These are phyloP conservation scores for Boletales sp. DNA, from an alignment of 768 basidiomycete species.

Conservation along the genomic window DNA sequence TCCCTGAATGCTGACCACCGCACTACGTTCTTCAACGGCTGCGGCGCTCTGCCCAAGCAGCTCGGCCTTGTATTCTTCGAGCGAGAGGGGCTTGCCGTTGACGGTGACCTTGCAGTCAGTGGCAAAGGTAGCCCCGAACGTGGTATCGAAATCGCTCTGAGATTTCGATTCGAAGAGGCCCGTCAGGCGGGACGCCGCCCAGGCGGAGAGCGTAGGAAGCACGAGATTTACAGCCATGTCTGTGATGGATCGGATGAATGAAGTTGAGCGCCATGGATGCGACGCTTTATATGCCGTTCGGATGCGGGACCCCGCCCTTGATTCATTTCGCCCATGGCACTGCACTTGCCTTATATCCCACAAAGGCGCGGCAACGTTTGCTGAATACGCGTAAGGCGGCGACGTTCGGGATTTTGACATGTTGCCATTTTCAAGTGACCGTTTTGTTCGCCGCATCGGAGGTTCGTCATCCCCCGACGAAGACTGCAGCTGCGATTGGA, in stretches of 20 bases:
- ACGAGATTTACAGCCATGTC: slow-evolving; percentile 30
- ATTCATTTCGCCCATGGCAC: not conserved
- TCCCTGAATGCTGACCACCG: slow-evolving; percentile 24
- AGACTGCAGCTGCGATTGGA: not conserved
- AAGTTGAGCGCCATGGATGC: not conserved
- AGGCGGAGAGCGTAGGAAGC: slow-evolving; percentile 40
- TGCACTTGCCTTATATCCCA: too few species aligned
- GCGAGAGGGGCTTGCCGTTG: slow-evolving; percentile 39
- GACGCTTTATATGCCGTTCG: slow-evolving; percentile 10
- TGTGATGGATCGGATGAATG: too few species aligned
- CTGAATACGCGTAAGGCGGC: too few species aligned
- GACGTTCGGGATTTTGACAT: slow-evolving; percentile 5
- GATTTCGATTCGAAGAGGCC: slow-evolving; percentile 39
- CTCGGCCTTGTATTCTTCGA: slow-evolving; percentile 38
- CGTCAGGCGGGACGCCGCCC: slow-evolving; percentile 38
- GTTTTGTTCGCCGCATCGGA: not conserved
- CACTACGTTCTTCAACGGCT: slow-evolving; percentile 4
- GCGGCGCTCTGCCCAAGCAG: slow-evolving; percentile 31
- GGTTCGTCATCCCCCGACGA: not conserved
- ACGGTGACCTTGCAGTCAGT: slow-evolving; percentile 34
- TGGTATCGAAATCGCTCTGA: slow-evolving; percentile 28
- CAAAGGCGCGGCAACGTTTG: too few species aligned
- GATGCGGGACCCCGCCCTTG: not conserved
- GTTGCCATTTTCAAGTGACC: not conserved
- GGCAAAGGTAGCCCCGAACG: slow-evolving; percentile 42